Conservation (phyloP, 257 asterid genomes). For the Plantago elongata region DNA sequence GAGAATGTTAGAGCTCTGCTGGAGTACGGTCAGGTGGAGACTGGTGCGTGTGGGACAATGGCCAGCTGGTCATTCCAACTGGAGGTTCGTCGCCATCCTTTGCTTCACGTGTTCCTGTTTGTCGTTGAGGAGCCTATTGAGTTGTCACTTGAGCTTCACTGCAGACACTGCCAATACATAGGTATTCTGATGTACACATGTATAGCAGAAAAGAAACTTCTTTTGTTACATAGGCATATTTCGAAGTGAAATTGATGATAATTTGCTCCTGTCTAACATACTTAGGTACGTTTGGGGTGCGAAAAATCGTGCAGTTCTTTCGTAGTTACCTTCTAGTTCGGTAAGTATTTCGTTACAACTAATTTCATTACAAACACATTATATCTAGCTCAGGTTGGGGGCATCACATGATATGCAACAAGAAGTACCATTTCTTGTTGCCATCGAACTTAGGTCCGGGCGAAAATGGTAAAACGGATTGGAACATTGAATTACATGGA, state of each 20-base stretch:
- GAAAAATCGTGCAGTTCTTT: neutral
- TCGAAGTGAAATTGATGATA: neutral
- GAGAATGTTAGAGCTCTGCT: constrained; percentile 63
- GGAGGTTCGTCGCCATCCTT: constrained; percentile 73
- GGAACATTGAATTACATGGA: constrained; percentile 50
- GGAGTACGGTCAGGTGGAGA: constrained; percentile 64
- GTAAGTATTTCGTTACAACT: neutral
- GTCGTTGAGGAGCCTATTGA: constrained; percentile 84
- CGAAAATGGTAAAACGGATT: constrained; percentile 41
- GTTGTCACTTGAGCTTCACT: constrained; percentile 48
- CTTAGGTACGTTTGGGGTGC: constrained; percentile 8
- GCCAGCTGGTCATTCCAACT: constrained; percentile 85
- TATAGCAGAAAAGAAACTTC: neutral
- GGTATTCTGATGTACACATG: constrained; percentile 33
- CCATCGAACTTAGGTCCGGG: constrained; percentile 44
- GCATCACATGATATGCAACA: constrained; percentile 79
- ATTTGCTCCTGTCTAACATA: neutral
- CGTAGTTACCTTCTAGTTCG: neutral
- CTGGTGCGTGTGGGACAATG: constrained; percentile 40
- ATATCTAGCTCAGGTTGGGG: constrained; percentile 88
- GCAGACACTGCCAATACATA: constrained; percentile 83
- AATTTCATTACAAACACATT: neutral
- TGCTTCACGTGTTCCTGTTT: constrained; percentile 45
- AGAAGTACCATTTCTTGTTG: constrained; percentile 82
- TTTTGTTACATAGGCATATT: neutral